A percentile compares a stretch with the other conserved stretches of the same genome.
phyloP scores from a whole-genome alignment of 768 basidiomycete genomes.

The Boletus sp. region DNA sequence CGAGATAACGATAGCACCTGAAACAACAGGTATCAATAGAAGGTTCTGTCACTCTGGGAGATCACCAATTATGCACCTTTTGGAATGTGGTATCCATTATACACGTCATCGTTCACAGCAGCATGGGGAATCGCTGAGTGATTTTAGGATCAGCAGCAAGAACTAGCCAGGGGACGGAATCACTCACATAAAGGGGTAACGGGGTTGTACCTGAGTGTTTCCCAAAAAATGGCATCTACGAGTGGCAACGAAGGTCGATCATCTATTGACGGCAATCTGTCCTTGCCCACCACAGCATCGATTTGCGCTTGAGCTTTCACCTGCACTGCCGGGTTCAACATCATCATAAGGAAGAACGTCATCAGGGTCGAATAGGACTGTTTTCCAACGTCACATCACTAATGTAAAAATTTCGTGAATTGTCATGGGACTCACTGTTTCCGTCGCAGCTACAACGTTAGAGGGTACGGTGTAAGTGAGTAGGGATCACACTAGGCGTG shows the following conservation, averaged over 20 bases:
- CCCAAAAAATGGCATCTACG: constrained; percentile 7
- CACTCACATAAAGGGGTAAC: background rate
- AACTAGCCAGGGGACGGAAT: background rate
- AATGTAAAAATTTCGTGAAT: background rate
- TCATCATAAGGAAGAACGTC: constrained; percentile 9
- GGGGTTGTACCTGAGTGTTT: background rate
- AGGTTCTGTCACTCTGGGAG: background rate
- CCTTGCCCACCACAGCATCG: constrained; percentile 3
- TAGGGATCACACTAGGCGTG: background rate
- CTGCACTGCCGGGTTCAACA: constrained; percentile 1
- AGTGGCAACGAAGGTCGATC: constrained; percentile 10
- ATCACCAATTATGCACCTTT: constrained; percentile 15
- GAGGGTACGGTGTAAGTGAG: background rate
- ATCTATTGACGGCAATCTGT: constrained; percentile 5
- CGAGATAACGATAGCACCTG: constrained; percentile 7
- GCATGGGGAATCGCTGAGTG: constrained; percentile 24
- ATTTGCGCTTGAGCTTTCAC: constrained; percentile 11
- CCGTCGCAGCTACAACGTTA: background rate
- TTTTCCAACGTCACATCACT: background rate
- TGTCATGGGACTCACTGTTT: background rate
- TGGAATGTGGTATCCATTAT: constrained; percentile 49
- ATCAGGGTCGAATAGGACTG: constrained; percentile 1
- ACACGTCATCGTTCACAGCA: constrained; percentile 39
- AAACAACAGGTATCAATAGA: background rate
- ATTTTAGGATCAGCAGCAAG: background rate